Evolutionary conservation across 371 early-diverging fungal genomes (phyloP), one percentile per base, ranked within the genome.

Genomic region (Sporodiniella umbellata): DNA sequence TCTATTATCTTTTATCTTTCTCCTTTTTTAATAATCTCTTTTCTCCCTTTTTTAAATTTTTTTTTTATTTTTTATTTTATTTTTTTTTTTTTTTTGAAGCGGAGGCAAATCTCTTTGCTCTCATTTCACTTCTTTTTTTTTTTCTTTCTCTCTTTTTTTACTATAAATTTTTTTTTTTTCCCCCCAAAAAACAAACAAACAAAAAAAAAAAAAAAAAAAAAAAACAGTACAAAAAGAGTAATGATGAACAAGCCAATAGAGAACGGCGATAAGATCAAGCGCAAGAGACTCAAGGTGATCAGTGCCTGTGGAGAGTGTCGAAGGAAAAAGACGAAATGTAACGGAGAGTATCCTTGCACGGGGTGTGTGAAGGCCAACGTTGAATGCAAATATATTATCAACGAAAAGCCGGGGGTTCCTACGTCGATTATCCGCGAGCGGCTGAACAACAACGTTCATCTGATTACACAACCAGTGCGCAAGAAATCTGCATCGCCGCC

Each of bases 271-370:
- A 60, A 60, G 38, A 54, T 54, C 8, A 56, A 55, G 42, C 56
- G 68, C 19, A 67, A 67, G 40, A 60, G 68, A 50, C 64, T 68
- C 54, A 68, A 64, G 46, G 64, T 60, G 8, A 53, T 57, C 14
- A 64, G 56, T 33, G 68, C 68, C 4, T 68, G 68, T 35, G 47
- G 53, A 23, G 61, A 60, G 26, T 68, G 68, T 40, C 54, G 68
- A 22, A 51, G 68, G 26, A 65, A 62, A 42, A 68, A 68, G 33
- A 65, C 66, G 3, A 65, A 65, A 48, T 65, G 68, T 25, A 64
- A 68, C 45, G 64, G 68, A 26, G 61, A 60, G 38, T 50, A 55
- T 17, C 68, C 68, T 5, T 68, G 68, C 26, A 54, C 53, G 11
- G 53, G 53, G 25, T 68, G 68, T 37, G 35, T 57, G 18, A 67